Conservation (phyloP, 257 asterid genomes). For the Forsythia viridissima region DNA sequence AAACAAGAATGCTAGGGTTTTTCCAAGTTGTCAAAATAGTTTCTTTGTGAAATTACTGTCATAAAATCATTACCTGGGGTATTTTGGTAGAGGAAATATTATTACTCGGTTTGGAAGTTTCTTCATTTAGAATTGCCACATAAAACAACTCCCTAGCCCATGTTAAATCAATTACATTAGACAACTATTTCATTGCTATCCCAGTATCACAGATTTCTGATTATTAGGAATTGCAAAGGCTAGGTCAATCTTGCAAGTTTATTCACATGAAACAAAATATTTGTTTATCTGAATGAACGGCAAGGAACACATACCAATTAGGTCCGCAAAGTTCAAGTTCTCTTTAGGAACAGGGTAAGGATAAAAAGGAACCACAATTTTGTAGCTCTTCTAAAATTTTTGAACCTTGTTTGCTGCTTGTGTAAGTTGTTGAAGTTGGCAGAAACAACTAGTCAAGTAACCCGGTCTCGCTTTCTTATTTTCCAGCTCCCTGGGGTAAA, state of each 20-base stretch:
- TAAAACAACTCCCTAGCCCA: neutral
- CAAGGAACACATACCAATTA: neutral
- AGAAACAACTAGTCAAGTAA: neutral
- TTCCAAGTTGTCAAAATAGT: neutral
- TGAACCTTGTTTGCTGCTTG: neutral
- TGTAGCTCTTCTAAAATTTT: neutral
- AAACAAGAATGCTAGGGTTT: neutral
- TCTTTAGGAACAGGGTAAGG: neutral
- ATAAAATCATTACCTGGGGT: neutral
- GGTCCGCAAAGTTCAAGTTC: neutral
- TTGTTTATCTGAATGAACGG: neutral
- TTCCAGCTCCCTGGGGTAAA: neutral
- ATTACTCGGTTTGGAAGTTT: neutral
- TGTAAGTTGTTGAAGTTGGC: neutral
- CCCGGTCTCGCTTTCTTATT: neutral
- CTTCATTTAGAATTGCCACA: constrained; percentile 2
- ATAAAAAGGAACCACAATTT: neutral
- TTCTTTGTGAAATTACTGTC: neutral
- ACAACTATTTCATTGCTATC: neutral
- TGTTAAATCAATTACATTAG: neutral
- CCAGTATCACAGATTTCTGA: neutral
- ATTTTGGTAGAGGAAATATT: neutral
- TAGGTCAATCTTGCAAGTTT: neutral
- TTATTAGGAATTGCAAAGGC: neutral
- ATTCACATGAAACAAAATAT: neutral